phyloP scores from a whole-genome alignment of 225 moss, liverwort and hornwort species.

The Thuidium tamariscinum region DNA sequence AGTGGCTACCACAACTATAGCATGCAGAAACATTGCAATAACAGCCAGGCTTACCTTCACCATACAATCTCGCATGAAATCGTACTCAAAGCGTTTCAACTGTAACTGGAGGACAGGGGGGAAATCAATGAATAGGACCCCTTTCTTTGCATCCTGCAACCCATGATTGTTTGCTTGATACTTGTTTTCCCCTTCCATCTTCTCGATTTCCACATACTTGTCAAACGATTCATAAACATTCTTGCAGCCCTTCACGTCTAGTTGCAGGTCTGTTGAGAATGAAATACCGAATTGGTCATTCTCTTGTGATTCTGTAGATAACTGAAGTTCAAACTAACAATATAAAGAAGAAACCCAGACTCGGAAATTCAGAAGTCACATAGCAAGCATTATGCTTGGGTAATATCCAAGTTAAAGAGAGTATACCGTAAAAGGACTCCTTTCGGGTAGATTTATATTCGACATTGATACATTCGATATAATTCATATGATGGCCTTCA shows the following conservation, averaged over 20 bases:
- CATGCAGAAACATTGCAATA: not conserved
- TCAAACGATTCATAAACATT: conserved; percentile 98
- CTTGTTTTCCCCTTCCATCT: conserved; percentile 91
- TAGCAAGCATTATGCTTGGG: not conserved
- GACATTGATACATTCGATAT: conserved; percentile 97
- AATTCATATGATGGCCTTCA: conserved; percentile 99
- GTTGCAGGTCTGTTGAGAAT: conserved; percentile 63
- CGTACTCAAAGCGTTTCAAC: conserved; percentile 98
- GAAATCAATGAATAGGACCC: conserved; percentile 91
- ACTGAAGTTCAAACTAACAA: not conserved
- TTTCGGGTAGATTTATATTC: conserved; percentile 98
- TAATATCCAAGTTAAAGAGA: not conserved
- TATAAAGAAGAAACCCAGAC: not conserved
- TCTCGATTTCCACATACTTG: conserved; percentile 98
- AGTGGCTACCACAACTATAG: not conserved
- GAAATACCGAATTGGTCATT: not conserved
- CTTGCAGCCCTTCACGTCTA: conserved; percentile 98
- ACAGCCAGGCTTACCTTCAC: conserved; percentile 55
- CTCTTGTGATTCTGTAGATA: not conserved
- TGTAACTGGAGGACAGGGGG: conserved; percentile 96
- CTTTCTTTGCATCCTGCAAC: conserved; percentile 83
- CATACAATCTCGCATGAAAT: conserved; percentile 85
- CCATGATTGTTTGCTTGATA: conserved; percentile 89
- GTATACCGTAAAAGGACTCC: conserved; percentile 92
- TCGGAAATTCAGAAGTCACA: not conserved